Evolutionary conservation across 2,329 filamentous ascomycete species (phyloP), one percentile per base, ranked within the genome.

Genomic region (Orbilia quercus): DNA sequence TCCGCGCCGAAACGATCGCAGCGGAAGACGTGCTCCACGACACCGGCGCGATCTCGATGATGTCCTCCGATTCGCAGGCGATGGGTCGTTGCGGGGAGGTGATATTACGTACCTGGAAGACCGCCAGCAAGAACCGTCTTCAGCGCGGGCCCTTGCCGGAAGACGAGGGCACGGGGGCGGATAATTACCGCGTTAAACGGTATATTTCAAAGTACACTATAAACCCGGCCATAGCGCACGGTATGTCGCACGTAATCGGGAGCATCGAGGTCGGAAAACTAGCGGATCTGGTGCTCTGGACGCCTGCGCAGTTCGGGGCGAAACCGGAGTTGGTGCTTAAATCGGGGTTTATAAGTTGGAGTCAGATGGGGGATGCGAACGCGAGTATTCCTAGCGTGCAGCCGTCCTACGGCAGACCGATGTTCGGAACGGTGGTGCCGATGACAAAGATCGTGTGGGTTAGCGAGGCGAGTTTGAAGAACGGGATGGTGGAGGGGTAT

Each of bases 71-170:
- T 82, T 94, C 90, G 0, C 94, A 98, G 82, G 94, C 94, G 78
- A 98, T 98, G 94, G 94, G 94, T 65, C 90, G 94, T 55, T 96
- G 92, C 79, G 94, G 94, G 75, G 94, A 98, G 82, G 94, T 98
- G 60, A 88, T 98, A 73, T 84, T 96, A 22, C 87, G 94, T 11
- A 97, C 94, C 0, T 98, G 94, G 94, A 93, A 97, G 81, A 98
- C 94, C 1, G 94, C 94, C 0, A 92, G 97, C 82, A 97, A 97
- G 86, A 98, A 98, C 80, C 96, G 96, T 82, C 80, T 89, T 16
- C 92, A 97, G 82, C 86, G 93, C 7, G 94, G 94, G 0, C 79
- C 81, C 0, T 82, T 98, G 25, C 83, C 86, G 5, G 91, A 96
- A 82, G 94, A 98, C 78, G 84, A 89, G 75, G 91, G 86, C 20